Percentiles rank a stretch among this genome's conserved stretches.
Evolutionary conservation across 1,284 basidiomycete species (phyloP).

Genomic region (Paramarasmius palmivorus): DNA sequence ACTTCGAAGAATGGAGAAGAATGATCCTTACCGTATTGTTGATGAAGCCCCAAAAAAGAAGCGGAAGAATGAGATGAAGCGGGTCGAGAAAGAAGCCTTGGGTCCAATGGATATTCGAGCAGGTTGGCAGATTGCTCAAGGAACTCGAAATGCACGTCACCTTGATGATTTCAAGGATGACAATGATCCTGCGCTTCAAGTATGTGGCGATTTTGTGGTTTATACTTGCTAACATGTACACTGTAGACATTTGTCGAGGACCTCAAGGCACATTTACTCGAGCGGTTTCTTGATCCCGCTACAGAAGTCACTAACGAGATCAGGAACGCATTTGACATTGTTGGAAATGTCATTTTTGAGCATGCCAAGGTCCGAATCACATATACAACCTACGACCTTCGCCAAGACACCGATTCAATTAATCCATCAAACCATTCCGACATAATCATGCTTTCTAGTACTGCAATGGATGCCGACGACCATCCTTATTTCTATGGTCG

Average conservation of each 20-base stretch:
- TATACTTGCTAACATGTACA: not conserved
- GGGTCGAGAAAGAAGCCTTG: no score
- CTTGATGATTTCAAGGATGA: no score
- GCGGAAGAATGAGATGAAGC: no score
- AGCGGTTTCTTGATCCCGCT: not conserved
- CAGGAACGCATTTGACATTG: not conserved
- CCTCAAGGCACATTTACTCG: not conserved
- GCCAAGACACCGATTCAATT: constrained; percentile 36
- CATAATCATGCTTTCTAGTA: constrained; percentile 33
- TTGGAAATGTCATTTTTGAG: constrained; percentile 24
- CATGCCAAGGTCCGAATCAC: constrained; percentile 34
- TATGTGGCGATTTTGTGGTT: no score
- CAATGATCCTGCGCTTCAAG: no score
- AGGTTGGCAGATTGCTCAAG: no score
- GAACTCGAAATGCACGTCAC: no score
- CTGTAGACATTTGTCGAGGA: not conserved
- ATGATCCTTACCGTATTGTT: not conserved
- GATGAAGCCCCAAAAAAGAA: no score
- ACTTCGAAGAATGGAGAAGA: not conserved
- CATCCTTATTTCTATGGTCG: constrained; percentile 13
- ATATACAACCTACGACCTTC: constrained; percentile 46
- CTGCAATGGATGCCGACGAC: constrained; percentile 5
- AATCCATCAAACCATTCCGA: constrained; percentile 33
- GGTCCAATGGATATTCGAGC: no score
- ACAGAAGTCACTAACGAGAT: not conserved